These are phyloP conservation scores for Paulownia fortunei DNA, from an alignment of 257 asterid genomes.

Conservation along the genomic window DNA sequence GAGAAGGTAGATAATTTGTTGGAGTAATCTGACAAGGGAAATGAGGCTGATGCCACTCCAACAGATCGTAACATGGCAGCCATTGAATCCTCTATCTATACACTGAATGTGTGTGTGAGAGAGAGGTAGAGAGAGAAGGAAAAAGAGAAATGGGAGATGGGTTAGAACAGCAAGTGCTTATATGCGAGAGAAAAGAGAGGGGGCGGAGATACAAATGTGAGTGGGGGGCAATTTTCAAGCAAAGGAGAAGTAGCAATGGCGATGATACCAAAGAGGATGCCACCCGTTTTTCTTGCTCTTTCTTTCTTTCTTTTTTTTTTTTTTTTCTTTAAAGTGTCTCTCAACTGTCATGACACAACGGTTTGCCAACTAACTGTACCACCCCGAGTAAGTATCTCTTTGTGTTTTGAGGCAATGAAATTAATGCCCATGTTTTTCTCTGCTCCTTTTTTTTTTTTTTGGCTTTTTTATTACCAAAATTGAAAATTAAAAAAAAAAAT, in stretches of 20 bases:
- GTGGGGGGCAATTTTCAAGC: conserved; percentile 21
- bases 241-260: conserved; percentile 28
- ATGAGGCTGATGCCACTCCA: conserved; percentile 51
- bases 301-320: neutral
- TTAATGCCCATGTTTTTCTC: no score
- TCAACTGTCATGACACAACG: conserved; percentile 16
- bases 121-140: neutral
- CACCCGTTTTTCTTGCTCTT: neutral
- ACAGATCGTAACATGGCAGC: conserved; percentile 58
- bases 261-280: conserved; percentile 37
- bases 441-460: neutral
- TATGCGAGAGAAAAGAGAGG: neutral
- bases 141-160: conserved; percentile 4
- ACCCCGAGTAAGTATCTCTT: neutral
- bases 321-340: neutral
- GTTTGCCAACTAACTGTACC: conserved; percentile 3
- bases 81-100: conserved; percentile 35
- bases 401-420: neutral
- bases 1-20: conserved; percentile 37
- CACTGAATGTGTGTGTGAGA: neutral
- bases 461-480: no score
- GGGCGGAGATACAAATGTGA: conserved; percentile 44
- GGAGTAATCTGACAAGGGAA: conserved; percentile 48
- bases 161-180: neutral
- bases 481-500: no score